Percentiles rank a stretch among this genome's conserved stretches.
Conservation (phyloP, 208 protist species). For the Crithidia bombi region DNA sequence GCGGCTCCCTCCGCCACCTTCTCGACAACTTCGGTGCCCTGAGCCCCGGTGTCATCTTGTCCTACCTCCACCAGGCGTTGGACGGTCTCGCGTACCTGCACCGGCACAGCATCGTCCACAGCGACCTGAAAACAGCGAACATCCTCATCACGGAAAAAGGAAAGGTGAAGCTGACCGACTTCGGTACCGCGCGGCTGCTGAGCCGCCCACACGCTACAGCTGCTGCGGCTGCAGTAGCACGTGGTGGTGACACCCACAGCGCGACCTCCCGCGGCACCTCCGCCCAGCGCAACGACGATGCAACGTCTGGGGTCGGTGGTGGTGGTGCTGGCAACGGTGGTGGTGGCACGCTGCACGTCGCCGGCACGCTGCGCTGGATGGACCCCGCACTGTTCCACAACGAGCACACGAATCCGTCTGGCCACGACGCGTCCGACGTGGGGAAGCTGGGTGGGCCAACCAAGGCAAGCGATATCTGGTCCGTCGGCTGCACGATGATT, state of each 20-base stretch:
- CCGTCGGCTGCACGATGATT: slow-evolving; percentile 88
- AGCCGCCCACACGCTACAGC: slow-evolving; percentile 47
- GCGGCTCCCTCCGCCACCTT: slow-evolving; percentile 86
- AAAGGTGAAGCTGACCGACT: slow-evolving; percentile 89
- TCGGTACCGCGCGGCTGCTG: slow-evolving; percentile 86
- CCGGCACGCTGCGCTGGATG: slow-evolving; percentile 91
- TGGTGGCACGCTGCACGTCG: slow-evolving; percentile 61
- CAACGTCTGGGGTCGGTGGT: slow-evolving; percentile 9
- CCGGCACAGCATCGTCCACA: slow-evolving; percentile 88
- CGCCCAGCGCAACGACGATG: slow-evolving; percentile 30
- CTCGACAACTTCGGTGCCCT: slow-evolving; percentile 91
- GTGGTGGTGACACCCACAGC: slow-evolving; percentile 13
- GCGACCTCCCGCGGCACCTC: slow-evolving; percentile 16
- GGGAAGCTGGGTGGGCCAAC: slow-evolving; percentile 51
- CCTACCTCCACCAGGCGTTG: slow-evolving; percentile 84
- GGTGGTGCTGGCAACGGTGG: slow-evolving; percentile 21
- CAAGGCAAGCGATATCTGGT: slow-evolving; percentile 91
- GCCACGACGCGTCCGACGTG: neutral
- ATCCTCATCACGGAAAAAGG: slow-evolving; percentile 91
- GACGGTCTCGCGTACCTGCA: slow-evolving; percentile 90
- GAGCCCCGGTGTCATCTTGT: slow-evolving; percentile 78
- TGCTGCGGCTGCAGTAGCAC: slow-evolving; percentile 13
- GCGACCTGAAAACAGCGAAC: slow-evolving; percentile 92
- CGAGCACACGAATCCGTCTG: slow-evolving; percentile 12
- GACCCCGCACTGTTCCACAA: slow-evolving; percentile 80